Conservation (phyloP, 78 protist species). For the Trichosphaerium sp. region DNA sequence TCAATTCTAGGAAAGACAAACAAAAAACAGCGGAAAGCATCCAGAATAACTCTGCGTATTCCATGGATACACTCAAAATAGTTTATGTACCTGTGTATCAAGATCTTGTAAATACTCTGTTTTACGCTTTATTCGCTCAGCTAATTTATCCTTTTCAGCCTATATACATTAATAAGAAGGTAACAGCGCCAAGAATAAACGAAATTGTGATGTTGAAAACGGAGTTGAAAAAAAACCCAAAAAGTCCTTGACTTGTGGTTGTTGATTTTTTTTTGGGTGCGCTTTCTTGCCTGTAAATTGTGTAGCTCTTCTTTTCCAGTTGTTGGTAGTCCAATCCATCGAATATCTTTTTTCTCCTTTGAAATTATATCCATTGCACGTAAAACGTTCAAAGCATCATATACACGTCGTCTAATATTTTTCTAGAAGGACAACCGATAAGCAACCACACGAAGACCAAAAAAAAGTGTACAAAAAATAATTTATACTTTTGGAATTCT, state of each 20-base stretch:
- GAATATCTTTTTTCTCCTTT: constrained; percentile 65
- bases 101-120: no score
- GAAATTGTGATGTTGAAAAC: no score
- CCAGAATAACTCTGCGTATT: no score
- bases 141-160: constrained; percentile 2
- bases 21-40: no score
- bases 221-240: no score
- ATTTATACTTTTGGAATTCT: constrained; percentile 1
- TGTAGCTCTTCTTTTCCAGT: background rate
- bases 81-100: no score
- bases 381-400: constrained; percentile 84
- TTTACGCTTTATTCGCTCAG: no score
- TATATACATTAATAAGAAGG: constrained; percentile 10
- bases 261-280: no score
- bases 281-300: constrained; percentile 11
- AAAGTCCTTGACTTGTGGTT: no score
- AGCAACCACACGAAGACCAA: background rate
- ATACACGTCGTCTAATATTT: constrained; percentile 82
- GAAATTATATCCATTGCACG: constrained; percentile 77
- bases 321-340: constrained; percentile 72
- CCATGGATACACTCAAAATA: no score
- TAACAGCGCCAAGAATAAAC: no score
- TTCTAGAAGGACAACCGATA: constrained; percentile 21
- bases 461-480: background rate
- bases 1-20: no score